Conservation (phyloP, 768 basidiomycete species). For the Agrocybe pediades region DNA sequence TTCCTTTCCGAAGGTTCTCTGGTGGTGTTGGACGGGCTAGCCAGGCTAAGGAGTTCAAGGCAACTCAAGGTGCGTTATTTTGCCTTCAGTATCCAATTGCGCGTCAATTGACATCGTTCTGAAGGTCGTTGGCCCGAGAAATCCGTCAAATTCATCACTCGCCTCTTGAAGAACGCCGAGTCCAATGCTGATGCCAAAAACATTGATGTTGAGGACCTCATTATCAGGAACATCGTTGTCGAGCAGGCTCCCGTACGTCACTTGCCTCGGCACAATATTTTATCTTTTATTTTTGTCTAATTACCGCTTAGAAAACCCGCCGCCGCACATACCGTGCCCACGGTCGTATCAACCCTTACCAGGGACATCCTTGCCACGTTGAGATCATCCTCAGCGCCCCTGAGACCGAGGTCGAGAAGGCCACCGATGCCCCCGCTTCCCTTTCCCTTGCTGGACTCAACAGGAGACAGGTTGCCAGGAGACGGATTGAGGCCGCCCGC, state of each 20-base stretch:
- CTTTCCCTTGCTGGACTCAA: conserved; percentile 66
- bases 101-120: conserved; percentile 6
- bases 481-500: conserved; percentile 84
- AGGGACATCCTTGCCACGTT: conserved; percentile 96
- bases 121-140: conserved; percentile 99
- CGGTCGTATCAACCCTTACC: conserved; percentile 98
- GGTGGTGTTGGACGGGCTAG: conserved; percentile 94
- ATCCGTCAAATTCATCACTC: conserved; percentile 92
- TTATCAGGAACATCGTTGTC: conserved; percentile 96
- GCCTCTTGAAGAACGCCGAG: conserved; percentile 97
- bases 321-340: conserved; percentile 99
- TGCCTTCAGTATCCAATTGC: neutral
- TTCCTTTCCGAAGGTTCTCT: conserved; percentile 94
- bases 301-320: conserved; percentile 79
- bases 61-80: conserved; percentile 81
- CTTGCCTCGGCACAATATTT: neutral
- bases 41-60: conserved; percentile 96
- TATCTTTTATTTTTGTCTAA: conserved; percentile 2
- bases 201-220: conserved; percentile 88
- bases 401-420: conserved; percentile 87
- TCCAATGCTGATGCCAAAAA: conserved; percentile 98
- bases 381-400: conserved; percentile 88
- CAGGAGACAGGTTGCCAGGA: conserved; percentile 85
- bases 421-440: conserved; percentile 73
- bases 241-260: conserved; percentile 93